Conservation (phyloP, 768 basidiomycete genomes). For the Candolleomyces eurysporus region DNA sequence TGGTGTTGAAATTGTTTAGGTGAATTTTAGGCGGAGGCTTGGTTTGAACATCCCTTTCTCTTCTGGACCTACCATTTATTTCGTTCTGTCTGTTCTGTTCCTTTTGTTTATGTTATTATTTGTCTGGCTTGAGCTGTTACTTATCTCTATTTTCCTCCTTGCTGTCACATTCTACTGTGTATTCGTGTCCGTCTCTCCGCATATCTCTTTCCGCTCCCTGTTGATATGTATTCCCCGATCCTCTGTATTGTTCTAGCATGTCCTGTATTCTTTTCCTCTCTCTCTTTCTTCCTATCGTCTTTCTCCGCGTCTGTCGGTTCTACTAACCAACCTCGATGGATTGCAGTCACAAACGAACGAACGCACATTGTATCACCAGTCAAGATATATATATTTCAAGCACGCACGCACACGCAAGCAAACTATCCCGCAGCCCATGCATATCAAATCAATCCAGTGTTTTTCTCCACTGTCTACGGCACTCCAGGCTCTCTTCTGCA, state of each 20-base stretch:
- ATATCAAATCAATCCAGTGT: too few species aligned
- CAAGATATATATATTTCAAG: too few species aligned
- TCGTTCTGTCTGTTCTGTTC: background rate
- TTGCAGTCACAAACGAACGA: constrained; percentile 2
- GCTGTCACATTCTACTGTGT: background rate
- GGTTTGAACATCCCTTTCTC: background rate
- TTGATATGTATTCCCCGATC: constrained; percentile 2
- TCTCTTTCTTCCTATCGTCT: background rate
- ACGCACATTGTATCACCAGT: constrained; percentile 9
- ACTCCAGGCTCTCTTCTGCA: too few species aligned
- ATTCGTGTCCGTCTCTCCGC: background rate
- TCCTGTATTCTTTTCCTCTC: background rate
- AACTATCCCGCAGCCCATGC: too few species aligned
- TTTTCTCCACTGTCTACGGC: too few species aligned
- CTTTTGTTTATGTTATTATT: background rate
- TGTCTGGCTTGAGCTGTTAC: background rate
- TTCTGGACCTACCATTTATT: background rate
- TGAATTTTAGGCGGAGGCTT: constrained; percentile 1
- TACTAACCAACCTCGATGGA: constrained; percentile 2
- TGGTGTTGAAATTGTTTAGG: background rate
- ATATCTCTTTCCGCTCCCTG: background rate
- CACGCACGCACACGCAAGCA: too few species aligned
- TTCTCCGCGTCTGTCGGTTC: background rate
- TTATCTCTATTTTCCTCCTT: background rate
- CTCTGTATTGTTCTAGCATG: constrained; percentile 2